Conservation (phyloP, 2,329 filamentous ascomycete genomes). For the Chalaropsis ovoidea region DNA sequence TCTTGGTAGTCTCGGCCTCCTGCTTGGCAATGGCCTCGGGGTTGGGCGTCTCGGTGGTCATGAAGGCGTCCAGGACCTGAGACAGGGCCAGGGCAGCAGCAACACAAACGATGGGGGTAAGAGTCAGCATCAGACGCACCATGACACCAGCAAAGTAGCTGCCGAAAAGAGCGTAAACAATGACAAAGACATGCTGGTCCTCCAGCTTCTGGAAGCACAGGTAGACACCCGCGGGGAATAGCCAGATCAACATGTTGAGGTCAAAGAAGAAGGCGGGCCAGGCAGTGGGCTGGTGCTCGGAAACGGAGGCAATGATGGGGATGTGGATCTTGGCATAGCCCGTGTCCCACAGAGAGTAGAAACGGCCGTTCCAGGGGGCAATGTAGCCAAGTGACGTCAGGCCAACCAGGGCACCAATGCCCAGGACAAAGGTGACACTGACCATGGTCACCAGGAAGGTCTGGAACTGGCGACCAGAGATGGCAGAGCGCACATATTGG, state of each 20-base stretch:
- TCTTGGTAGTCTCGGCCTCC: constrained; percentile 47
- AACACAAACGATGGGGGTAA: constrained; percentile 93
- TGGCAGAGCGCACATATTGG: constrained; percentile 76
- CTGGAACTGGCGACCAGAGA: constrained; percentile 89
- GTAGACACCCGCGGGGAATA: constrained; percentile 97
- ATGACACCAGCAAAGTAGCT: constrained; percentile 99
- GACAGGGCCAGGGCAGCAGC: constrained; percentile 83
- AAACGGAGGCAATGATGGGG: constrained; percentile 98
- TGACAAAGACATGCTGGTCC: constrained; percentile 95
- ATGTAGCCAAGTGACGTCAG: constrained; percentile 84
- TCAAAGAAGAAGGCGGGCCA: constrained; percentile 99
- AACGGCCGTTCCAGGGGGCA: constrained; percentile 94
- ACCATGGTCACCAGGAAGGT: constrained; percentile 72
- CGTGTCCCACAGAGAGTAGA: constrained; percentile 99
- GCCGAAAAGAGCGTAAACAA: constrained; percentile 91
- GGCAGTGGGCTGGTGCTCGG: constrained; percentile 95
- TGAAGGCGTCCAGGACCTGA: constrained; percentile 76
- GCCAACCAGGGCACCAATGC: constrained; percentile 66
- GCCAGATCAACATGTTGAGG: constrained; percentile 94
- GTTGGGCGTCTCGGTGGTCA: constrained; percentile 55
- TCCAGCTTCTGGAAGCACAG: constrained; percentile 89
- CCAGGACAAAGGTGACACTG: constrained; percentile 61
- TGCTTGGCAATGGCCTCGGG: constrained; percentile 38
- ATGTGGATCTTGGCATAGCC: constrained; percentile 99
- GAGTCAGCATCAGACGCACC: constrained; percentile 95